Evolutionary conservation across 2,329 filamentous ascomycete species (phyloP).

Genomic region (Ophiostoma sp.): DNA sequence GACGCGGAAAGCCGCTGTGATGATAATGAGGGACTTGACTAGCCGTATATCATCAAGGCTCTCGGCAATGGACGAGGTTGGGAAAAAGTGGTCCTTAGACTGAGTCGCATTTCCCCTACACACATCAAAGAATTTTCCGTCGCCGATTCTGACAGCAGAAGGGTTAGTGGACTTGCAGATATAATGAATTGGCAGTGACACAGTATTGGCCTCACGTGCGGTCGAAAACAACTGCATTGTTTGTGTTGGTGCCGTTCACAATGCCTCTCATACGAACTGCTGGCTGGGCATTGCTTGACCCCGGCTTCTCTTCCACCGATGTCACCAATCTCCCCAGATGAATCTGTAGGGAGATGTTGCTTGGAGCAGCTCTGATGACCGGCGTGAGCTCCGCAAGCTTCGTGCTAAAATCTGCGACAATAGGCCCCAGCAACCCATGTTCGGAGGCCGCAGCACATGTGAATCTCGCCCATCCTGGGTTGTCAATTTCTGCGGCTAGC

Average conservation of each 20-base stretch:
- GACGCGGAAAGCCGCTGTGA: slow-evolving; percentile 25
- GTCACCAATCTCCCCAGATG: slow-evolving; percentile 15
- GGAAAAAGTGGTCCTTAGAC: slow-evolving; percentile 18
- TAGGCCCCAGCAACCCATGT: neutral
- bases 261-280: neutral
- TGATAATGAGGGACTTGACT: slow-evolving; percentile 23
- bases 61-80: slow-evolving; percentile 16
- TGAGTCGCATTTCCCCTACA: slow-evolving; percentile 14
- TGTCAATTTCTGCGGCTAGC: neutral
- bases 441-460: neutral
- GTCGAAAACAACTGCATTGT: slow-evolving; percentile 13
- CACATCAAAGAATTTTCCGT: slow-evolving; percentile 10
- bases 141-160: slow-evolving; percentile 21
- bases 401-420: neutral
- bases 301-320: neutral
- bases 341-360: slow-evolving; percentile 11
- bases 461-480: neutral
- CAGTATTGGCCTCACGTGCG: slow-evolving; percentile 15
- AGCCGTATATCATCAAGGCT: slow-evolving; percentile 22
- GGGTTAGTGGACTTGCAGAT: neutral
- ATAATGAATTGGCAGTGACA: neutral
- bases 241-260: neutral
- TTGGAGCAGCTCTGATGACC: neutral
- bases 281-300: neutral
- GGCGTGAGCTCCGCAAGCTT: slow-evolving; percentile 8